Conservation (phyloP, 1,284 basidiomycete species). For the Ceratobasidium sp. region DNA sequence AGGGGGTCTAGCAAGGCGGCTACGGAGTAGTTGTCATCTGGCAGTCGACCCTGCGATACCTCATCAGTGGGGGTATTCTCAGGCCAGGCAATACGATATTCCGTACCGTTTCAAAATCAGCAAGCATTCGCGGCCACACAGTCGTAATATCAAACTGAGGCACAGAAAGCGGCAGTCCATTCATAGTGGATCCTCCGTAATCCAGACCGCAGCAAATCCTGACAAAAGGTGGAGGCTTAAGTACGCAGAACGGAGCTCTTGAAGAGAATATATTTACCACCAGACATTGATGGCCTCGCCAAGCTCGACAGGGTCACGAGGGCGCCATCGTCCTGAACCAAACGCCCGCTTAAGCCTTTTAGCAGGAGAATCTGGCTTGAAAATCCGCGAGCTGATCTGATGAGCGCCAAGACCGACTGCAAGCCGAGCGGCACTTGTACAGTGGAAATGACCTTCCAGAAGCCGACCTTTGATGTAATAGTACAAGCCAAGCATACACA, state of each 20-base stretch:
- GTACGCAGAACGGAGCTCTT: background rate
- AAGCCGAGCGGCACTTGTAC: constrained; percentile 62
- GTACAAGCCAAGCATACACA: constrained; percentile 59
- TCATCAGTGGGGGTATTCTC: background rate
- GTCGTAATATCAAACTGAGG: constrained; percentile 19
- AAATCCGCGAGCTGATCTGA: constrained; percentile 26
- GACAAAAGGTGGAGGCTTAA: background rate
- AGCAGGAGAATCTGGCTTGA: background rate
- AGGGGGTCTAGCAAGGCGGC: constrained; percentile 25
- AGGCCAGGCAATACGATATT: background rate
- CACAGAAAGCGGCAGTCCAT: constrained; percentile 21
- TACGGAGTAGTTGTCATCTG: constrained; percentile 34
- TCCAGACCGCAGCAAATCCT: constrained; percentile 23
- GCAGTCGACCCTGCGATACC: background rate
- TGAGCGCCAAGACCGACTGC: background rate
- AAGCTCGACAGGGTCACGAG: constrained; percentile 8
- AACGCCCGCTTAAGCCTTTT: background rate
- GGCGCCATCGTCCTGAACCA: background rate
- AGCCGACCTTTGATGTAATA: constrained; percentile 79
- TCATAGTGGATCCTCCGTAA: constrained; percentile 3
- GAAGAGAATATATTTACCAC: constrained; percentile 13
- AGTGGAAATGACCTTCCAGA: constrained; percentile 79
- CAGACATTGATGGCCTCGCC: constrained; percentile 38
- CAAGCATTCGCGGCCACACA: constrained; percentile 27
- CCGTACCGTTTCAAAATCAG: constrained; percentile 18